These are phyloP conservation scores for Saccharomyces hybrid DNA, from an alignment of 1,139 yeast genomes.

Conservation along the genomic window DNA sequence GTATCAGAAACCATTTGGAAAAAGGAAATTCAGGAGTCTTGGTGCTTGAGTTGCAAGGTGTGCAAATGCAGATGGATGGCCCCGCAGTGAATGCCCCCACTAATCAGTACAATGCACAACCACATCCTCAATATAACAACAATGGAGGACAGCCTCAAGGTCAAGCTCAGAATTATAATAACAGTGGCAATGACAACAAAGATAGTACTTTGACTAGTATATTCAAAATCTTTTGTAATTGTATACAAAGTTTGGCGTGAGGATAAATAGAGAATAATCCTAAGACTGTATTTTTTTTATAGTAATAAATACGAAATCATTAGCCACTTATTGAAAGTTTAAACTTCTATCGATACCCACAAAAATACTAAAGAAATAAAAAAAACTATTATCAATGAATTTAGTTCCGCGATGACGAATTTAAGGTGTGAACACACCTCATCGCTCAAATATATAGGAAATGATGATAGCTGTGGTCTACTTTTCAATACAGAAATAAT, in stretches of 20 bases:
- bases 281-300: background rate
- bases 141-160: background rate
- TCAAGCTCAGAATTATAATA: background rate
- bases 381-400: background rate
- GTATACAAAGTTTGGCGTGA: background rate
- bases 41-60: constrained; percentile 51
- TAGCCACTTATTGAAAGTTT: background rate
- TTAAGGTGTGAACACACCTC: background rate
- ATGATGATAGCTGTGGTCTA: background rate
- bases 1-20: constrained; percentile 55
- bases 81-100: constrained; percentile 37
- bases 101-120: constrained; percentile 7
- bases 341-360: background rate
- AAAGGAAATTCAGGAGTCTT: constrained; percentile 74
- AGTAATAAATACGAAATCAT: background rate
- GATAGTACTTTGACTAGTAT: background rate
- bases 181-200: constrained; percentile 1
- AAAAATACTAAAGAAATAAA: background rate
- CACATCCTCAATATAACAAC: background rate
- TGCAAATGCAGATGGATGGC: constrained; percentile 40
- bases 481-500: background rate
- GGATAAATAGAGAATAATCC: background rate
- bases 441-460: background rate
- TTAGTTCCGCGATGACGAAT: background rate
- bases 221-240: background rate